These are phyloP conservation scores for Anaeromyces robustus DNA, from an alignment of 192 early-diverging fungal species.

Conservation along the genomic window DNA sequence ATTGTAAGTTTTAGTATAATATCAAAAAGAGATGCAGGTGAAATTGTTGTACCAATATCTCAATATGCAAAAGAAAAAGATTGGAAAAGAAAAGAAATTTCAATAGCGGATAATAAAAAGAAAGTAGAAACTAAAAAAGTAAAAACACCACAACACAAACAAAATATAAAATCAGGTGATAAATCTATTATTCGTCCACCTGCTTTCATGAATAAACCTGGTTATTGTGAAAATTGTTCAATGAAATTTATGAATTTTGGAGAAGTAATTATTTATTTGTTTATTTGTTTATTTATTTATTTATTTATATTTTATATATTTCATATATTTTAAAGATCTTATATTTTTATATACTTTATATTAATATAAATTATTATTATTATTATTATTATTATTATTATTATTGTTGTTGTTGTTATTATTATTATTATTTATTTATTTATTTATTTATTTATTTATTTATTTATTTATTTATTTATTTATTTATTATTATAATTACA, in stretches of 20 bases:
- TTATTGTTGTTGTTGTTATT: too few species aligned
- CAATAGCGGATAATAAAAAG: background rate
- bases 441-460: too few species aligned
- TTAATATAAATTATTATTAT: too few species aligned
- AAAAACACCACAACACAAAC: background rate
- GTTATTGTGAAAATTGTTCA: background rate
- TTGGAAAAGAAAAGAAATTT: background rate
- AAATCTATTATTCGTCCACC: background rate
- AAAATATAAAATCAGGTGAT: background rate
- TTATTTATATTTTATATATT: too few species aligned
- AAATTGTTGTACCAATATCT: background rate
- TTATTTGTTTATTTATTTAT: too few species aligned
- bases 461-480: too few species aligned
- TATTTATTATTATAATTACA: too few species aligned
- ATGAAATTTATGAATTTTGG: background rate
- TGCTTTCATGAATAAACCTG: background rate
- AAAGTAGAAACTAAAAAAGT: background rate
- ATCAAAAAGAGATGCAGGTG: background rate
- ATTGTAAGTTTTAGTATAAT: background rate
- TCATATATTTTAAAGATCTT: too few species aligned
- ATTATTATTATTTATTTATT: too few species aligned
- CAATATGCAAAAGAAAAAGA: background rate
- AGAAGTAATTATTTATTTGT: background rate
- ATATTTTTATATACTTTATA: too few species aligned
- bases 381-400: too few species aligned